Evolutionary conservation across 441 rosid genomes (phyloP), one percentile per base, ranked within the genome.

Genomic region (Erodium trifolium): DNA sequence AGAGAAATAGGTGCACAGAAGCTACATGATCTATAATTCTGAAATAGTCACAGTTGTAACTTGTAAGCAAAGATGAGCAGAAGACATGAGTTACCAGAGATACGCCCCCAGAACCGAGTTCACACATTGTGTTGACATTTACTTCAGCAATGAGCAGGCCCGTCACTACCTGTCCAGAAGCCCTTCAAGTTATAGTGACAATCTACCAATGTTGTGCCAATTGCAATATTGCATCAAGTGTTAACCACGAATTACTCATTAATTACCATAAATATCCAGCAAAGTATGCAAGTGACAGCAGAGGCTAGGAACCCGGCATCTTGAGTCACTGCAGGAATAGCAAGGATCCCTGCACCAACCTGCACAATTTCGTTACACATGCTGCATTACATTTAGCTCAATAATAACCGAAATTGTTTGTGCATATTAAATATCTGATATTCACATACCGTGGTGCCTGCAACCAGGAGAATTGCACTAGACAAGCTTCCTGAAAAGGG

Each of bases 331-430:
- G 98, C 89, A 70, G 97, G 97, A 84, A 93, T 86, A 0, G 98
- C 97, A 7, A 91, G 93, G 69, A 91, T 88, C 73, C 96, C 98
- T 16, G 98, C 97, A 78, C 97, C 98, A 16, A 93, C 86, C 98
- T 93, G 57, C 7, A 37, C 41, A 5, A 37, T 23, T 23, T 23
- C 27, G 27, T 23, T 23, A 23, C 27, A 23, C 27, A 23, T 31
- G 41, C 9, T 4, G 41, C 41, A 37, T 14, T 51, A 55, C 10
- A 55, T 14, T 49, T 17, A 14, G 8, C 3, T 43, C 67, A n/a
- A 65, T 5, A 43, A 62, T 34, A 70, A 12, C 0, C 27, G 43
- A 7, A 68, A 47, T 10, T 8, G 19, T 29, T 35, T 27, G 18
- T 14, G 62, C 62, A 55, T 59, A 41, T 8, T 12, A 37, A 37